A percentile compares a stretch with the other conserved stretches of the same genome.
phyloP scores from a whole-genome alignment of 2,329 filamentous ascomycete species.

The Cercospora sp. region DNA sequence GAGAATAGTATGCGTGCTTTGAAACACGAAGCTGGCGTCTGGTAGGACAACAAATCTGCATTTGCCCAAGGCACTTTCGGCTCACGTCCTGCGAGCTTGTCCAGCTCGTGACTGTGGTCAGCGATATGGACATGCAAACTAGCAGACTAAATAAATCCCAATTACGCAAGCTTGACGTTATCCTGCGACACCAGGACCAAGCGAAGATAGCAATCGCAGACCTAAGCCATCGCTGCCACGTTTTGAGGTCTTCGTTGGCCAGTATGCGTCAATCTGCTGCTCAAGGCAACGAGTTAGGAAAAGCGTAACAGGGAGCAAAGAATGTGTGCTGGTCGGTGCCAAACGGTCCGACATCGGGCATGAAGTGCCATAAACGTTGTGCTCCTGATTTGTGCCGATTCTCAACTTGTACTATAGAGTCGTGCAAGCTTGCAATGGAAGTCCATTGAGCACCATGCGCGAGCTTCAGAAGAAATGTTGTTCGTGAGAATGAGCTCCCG shows the following conservation, averaged over 20 bases:
- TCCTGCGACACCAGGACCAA: neutral
- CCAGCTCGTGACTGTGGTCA: neutral
- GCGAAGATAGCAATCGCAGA: neutral
- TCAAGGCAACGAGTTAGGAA: neutral
- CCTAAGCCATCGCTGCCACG: neutral
- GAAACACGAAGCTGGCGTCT: neutral
- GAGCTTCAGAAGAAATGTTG: neutral
- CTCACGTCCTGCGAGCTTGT: neutral
- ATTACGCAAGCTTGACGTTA: neutral
- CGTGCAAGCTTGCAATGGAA: neutral
- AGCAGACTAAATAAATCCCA: neutral
- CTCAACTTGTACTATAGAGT: neutral
- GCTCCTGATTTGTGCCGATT: neutral
- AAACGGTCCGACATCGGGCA: constrained; percentile 1
- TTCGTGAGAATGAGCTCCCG: neutral
- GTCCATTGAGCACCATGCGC: neutral
- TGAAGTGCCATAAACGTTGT: neutral
- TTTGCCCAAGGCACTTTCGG: neutral
- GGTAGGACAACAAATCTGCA: neutral
- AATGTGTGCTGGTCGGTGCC: neutral
- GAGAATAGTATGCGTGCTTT: neutral
- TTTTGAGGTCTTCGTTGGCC: neutral
- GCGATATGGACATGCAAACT: neutral
- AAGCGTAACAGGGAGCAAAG: neutral
- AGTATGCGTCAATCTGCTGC: neutral